These are phyloP conservation scores for Cutaneotrichosporon daszewskae DNA, from an alignment of 1,284 basidiomycete genomes.

Conservation along the genomic window DNA sequence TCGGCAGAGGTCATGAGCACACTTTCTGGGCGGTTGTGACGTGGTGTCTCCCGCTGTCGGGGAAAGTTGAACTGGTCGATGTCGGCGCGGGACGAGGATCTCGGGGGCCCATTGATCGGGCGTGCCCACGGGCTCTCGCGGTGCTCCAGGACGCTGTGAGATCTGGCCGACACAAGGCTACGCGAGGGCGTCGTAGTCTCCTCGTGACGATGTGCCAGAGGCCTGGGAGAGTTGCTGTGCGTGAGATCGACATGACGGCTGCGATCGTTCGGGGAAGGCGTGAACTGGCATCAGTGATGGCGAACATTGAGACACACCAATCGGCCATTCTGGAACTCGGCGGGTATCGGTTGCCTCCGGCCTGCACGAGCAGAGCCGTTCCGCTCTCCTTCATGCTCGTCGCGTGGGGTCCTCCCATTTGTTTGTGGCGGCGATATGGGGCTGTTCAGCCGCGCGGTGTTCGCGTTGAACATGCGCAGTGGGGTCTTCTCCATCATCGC, in stretches of 20 bases:
- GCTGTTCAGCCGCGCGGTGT: not conserved
- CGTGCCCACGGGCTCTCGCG: not conserved
- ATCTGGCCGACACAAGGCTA: not conserved
- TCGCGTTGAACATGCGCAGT: not conserved
- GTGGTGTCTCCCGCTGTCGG: constrained; percentile 2
- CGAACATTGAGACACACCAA: constrained; percentile 20
- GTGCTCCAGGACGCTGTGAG: not conserved
- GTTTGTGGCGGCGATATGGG: not conserved
- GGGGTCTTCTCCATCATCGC: not conserved
- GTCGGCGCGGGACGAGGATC: constrained; percentile 3
- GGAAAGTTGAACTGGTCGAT: constrained; percentile 4
- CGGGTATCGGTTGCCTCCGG: constrained; percentile 17
- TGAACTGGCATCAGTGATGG: not conserved
- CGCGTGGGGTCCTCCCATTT: not conserved
- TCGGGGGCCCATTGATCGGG: not conserved
- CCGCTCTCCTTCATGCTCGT: not conserved
- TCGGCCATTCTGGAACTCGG: constrained; percentile 30
- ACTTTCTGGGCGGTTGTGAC: constrained; percentile 12
- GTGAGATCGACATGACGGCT: not conserved
- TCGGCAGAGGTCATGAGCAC: constrained; percentile 12
- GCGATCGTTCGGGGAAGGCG: not conserved
- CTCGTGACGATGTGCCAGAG: not conserved
- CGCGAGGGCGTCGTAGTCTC: not conserved
- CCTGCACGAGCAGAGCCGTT: not conserved
- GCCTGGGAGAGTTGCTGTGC: not conserved